Evolutionary conservation across 2,329 filamentous ascomycete genomes (phyloP), one percentile per base, ranked within the genome.

Genomic region (Clarireedia hainanense): DNA sequence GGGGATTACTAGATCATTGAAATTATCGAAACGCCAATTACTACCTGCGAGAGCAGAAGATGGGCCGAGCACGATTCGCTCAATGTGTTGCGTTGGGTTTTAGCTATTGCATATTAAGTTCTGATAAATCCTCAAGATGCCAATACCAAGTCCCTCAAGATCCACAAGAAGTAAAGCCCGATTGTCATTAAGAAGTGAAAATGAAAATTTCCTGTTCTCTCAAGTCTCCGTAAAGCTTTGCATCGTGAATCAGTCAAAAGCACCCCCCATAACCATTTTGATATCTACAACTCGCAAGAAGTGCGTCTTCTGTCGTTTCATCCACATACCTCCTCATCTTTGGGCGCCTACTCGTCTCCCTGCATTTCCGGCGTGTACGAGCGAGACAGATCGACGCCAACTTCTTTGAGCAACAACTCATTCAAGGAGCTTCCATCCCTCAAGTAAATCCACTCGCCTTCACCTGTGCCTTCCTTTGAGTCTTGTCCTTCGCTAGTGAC

Each of bases 401-500:
- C 74, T 75, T 99, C 94, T 60, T 84, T 77, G 60, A 81, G 78
- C 66, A 97, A 72, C 55, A 97, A 70, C 37, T 86, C 80, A 37
- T 79, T 84, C 67, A 99, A 73, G 45, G 83, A 87, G 48, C 80
- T 83, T n/a, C 86, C 86, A 70, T 97, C 91, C 48, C 92, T 79
- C 57, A 89, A 72, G 69, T 96, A 97, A 48, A 97, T 79, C 94
- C 94, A 99, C 60, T 86, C 80, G 30, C 89, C 89, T 9, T 71
- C 69, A 2, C 79, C 85, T 2, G 84, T 86, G 34, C 85, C 90
- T 71, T 91, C 86, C 74, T 95, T 95, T 68, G 90, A 80, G 65
- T 84, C 73, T 76, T 91, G 87, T 34, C 80, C 77, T 65, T 94
- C 89, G 57, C 85, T 83, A 47, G 76, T 65, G 50, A 91, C 70